phyloP scores from a whole-genome alignment of 129 eudicot species.

The Tagetes erecta region DNA sequence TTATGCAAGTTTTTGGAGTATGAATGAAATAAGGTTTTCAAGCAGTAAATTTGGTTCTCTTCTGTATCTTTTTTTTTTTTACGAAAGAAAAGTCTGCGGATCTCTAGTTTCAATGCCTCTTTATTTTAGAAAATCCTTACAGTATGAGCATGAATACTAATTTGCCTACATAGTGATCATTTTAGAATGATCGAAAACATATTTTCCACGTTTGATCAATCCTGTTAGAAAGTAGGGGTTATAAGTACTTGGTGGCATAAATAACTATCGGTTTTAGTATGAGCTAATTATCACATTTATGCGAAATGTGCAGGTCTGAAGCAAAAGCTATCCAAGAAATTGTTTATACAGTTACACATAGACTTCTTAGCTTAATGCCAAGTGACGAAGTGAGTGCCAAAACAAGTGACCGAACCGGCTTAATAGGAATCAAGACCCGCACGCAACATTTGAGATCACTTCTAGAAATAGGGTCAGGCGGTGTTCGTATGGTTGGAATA shows the following conservation, averaged over 20 bases:
- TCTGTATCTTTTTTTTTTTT: too few relatives aligned
- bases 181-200: background rate
- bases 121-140: too few relatives aligned
- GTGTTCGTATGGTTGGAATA: slow-evolving; percentile 27
- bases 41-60: too few relatives aligned
- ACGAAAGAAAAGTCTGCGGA: too few relatives aligned
- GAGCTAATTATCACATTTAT: slow-evolving; percentile 2
- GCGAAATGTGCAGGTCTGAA: slow-evolving; percentile 20
- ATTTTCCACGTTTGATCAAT: background rate
- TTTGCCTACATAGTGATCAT: background rate
- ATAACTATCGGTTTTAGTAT: background rate
- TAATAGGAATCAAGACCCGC: slow-evolving; percentile 20
- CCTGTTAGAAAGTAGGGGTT: background rate
- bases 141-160: too few relatives aligned
- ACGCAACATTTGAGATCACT: background rate
- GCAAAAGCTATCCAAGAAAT: background rate
- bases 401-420: background rate
- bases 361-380: slow-evolving; percentile 2
- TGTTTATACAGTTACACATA: background rate
- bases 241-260: background rate
- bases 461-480: slow-evolving; percentile 16
- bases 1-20: too few relatives aligned
- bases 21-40: too few relatives aligned
- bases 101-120: too few relatives aligned
- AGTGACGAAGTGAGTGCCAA: too few relatives aligned